phyloP scores from a whole-genome alignment of 306 rosid species.

The Betula pendula region DNA sequence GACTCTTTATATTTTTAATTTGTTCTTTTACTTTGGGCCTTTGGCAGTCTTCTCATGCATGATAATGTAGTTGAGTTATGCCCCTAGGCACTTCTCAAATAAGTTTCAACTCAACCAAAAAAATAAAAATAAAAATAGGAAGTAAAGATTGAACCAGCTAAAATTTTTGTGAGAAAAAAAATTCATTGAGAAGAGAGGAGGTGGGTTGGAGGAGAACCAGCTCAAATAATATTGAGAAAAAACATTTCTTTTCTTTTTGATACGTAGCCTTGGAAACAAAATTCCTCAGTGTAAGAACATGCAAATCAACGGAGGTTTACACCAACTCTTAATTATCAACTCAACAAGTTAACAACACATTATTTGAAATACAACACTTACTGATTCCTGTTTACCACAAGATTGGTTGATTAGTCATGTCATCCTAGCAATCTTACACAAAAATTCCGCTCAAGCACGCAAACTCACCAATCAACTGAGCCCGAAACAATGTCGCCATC shows the following conservation, averaged over 20 bases:
- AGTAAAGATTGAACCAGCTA: not conserved
- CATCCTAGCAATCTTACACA: not conserved
- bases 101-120: not conserved
- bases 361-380: not conserved
- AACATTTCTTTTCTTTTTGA: not conserved
- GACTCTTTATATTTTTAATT: not conserved
- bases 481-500: slow-evolving; percentile 72
- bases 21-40: not conserved
- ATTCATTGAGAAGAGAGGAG: no score
- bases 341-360: not conserved
- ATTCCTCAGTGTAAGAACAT: not conserved
- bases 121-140: no score
- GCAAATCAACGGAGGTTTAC: not conserved
- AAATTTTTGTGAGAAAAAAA: not conserved
- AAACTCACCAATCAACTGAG: slow-evolving; percentile 72
- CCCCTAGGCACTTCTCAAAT: not conserved
- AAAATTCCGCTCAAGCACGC: not conserved
- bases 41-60: not conserved
- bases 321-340: not conserved
- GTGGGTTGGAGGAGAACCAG: no score
- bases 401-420: no score
- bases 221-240: not conserved
- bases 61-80: not conserved
- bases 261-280: not conserved
- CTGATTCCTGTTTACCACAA: not conserved